phyloP scores from a whole-genome alignment of 2,329 filamentous ascomycete genomes.

The Mycogone perniciosa region DNA sequence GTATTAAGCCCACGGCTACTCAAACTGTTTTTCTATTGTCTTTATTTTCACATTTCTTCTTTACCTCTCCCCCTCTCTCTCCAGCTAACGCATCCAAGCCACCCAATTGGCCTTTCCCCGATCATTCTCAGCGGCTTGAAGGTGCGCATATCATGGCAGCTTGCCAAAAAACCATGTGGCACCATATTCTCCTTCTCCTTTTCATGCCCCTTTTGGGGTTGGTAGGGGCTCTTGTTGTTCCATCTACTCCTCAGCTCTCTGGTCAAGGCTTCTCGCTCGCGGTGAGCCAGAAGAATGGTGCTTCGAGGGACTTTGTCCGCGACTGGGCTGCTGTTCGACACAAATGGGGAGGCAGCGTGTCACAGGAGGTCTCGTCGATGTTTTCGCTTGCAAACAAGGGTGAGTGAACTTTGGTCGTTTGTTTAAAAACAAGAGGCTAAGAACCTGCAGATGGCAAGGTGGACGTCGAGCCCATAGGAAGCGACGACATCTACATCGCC shows the following conservation, averaged over 20 bases:
- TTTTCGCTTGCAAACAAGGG: slow-evolving; percentile 27
- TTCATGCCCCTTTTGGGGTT: neutral
- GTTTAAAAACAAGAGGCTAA: neutral
- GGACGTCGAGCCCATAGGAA: slow-evolving; percentile 31
- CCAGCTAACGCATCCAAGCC: neutral
- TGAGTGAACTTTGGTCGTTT: slow-evolving; percentile 11
- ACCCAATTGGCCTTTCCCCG: neutral
- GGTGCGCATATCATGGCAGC: neutral
- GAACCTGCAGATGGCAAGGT: slow-evolving; percentile 17
- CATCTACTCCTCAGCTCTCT: neutral
- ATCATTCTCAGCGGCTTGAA: neutral
- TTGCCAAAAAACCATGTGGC: slow-evolving; percentile 2
- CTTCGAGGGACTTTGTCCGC: slow-evolving; percentile 26
- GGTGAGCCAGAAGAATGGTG: slow-evolving; percentile 17
- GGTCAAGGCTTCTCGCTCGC: slow-evolving; percentile 23
- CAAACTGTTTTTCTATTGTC: neutral
- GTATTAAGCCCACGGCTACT: neutral
- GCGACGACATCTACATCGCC: slow-evolving; percentile 38
- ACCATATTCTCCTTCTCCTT: neutral
- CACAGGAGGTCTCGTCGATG: slow-evolving; percentile 15
- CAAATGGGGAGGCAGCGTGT: slow-evolving; percentile 28
- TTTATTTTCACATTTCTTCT: neutral
- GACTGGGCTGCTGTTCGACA: slow-evolving; percentile 28
- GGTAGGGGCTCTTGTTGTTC: neutral
- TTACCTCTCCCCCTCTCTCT: neutral